phyloP scores from a whole-genome alignment of 495 filamentous ascomycete species.

The Talaromyces liani region DNA sequence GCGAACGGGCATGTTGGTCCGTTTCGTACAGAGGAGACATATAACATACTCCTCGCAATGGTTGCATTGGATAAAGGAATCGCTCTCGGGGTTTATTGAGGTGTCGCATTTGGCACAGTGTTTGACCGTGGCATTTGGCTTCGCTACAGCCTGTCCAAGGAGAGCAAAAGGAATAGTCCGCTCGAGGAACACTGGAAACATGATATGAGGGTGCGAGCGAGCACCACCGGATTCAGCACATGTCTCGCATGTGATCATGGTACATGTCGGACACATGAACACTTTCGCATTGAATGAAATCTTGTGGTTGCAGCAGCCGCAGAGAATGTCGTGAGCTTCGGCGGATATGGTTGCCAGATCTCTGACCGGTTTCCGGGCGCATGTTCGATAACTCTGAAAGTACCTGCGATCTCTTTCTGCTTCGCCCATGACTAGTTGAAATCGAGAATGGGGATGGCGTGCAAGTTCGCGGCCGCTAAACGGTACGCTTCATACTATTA shows the following conservation, averaged over 20 bases:
- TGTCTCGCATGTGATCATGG: slow-evolving; percentile 7
- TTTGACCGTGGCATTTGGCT: not conserved
- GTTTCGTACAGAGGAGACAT: slow-evolving; percentile 3
- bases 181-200: not conserved
- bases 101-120: slow-evolving; percentile 7
- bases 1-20: slow-evolving; percentile 5
- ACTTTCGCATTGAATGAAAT: not conserved
- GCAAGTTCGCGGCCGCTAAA: slow-evolving; percentile 2
- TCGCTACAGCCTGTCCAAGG: not conserved
- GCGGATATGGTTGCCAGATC: slow-evolving; percentile 4
- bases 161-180: not conserved
- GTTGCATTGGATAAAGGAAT: slow-evolving; percentile 6
- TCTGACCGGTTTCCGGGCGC: slow-evolving; percentile 6
- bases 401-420: slow-evolving; percentile 7
- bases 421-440: slow-evolving; percentile 6
- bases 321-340: slow-evolving; percentile 8
- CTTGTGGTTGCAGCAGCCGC: slow-evolving; percentile 7
- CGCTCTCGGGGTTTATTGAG: not conserved
- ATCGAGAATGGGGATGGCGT: slow-evolving; percentile 4
- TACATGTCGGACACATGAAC: slow-evolving; percentile 6
- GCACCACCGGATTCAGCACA: slow-evolving; percentile 9
- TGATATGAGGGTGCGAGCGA: slow-evolving; percentile 8
- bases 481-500: not conserved
- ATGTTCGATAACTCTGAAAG: slow-evolving; percentile 7
- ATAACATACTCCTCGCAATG: not conserved